A percentile compares a stretch with the other conserved stretches of the same genome.
Evolutionary conservation across 1,284 basidiomycete species (phyloP).

Genomic region (Cryptococcus sp.): DNA sequence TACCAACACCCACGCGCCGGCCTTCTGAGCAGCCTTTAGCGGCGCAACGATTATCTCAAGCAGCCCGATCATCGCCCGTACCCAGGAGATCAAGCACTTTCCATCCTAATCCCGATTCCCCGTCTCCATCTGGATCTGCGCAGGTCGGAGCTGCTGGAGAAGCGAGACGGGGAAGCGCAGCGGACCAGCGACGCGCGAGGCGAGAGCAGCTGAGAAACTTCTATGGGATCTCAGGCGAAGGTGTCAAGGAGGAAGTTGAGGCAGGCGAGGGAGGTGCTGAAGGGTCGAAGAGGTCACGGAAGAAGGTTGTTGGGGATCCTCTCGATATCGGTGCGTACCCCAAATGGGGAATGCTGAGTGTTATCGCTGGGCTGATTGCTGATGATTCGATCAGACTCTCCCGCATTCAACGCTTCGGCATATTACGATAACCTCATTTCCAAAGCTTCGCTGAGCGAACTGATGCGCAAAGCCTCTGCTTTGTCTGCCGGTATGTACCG

Average conservation of each 20-base stretch:
- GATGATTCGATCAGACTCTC: constrained; percentile 26
- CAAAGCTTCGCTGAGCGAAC: constrained; percentile 34
- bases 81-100: too few species aligned
- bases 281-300: not conserved
- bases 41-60: not conserved
- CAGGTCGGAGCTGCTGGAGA: too few species aligned
- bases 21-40: not conserved
- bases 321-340: constrained; percentile 36
- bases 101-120: too few species aligned
- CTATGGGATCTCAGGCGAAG: constrained; percentile 38
- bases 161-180: constrained; percentile 1
- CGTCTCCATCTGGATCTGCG: too few species aligned
- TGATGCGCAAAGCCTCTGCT: constrained; percentile 39
- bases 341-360: not conserved
- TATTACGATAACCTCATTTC: constrained; percentile 50
- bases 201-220: constrained; percentile 47
- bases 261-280: not conserved
- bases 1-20: constrained; percentile 2
- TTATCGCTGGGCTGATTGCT: not conserved
- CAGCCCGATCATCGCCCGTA: not conserved
- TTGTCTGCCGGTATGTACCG: constrained; percentile 39
- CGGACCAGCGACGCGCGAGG: constrained; percentile 36
- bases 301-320: constrained; percentile 21
- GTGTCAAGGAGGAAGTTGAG: constrained; percentile 1
- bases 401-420: constrained; percentile 38